phyloP scores from a whole-genome alignment of 805 yeast genomes.

The Metschnikowia cerradonensis region DNA sequence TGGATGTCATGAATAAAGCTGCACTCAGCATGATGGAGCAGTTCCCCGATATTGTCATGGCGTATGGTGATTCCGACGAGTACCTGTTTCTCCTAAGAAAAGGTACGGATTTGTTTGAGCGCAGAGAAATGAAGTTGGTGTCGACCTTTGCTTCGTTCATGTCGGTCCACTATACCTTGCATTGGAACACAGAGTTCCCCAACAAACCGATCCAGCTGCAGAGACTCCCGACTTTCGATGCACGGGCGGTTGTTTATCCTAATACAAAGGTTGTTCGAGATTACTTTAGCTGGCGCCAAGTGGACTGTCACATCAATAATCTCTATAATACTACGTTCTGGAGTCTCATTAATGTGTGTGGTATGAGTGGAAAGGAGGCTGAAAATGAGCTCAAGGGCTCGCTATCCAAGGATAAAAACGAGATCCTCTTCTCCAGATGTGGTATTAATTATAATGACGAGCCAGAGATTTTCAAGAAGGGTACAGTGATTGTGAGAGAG shows the following conservation, averaged over 20 bases:
- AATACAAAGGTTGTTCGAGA: slow-evolving; percentile 57
- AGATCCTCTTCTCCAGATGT: slow-evolving; percentile 71
- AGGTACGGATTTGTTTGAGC: slow-evolving; percentile 66
- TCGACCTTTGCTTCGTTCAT: slow-evolving; percentile 80
- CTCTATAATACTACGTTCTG: slow-evolving; percentile 91
- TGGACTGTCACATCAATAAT: slow-evolving; percentile 93
- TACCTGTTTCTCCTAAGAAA: slow-evolving; percentile 74
- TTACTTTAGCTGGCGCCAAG: slow-evolving; percentile 92
- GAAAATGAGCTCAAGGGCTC: slow-evolving; percentile 77
- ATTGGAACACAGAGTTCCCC: slow-evolving; percentile 63
- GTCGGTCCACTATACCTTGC: slow-evolving; percentile 66
- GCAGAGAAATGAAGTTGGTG: slow-evolving; percentile 77
- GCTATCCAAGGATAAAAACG: slow-evolving; percentile 79
- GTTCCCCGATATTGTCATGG: slow-evolving; percentile 70
- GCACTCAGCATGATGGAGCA: slow-evolving; percentile 62
- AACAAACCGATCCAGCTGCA: slow-evolving; percentile 43
- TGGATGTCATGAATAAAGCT: slow-evolving; percentile 75
- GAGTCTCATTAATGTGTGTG: slow-evolving; percentile 71
- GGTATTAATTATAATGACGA: slow-evolving; percentile 89
- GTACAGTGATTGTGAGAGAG: slow-evolving; percentile 60
- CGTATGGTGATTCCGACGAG: slow-evolving; percentile 96
- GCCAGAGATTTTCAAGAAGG: slow-evolving; percentile 83
- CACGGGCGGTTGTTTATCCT: slow-evolving; percentile 86
- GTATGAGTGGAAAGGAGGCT: slow-evolving; percentile 72
- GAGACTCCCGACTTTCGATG: slow-evolving; percentile 83